Percentiles rank a stretch among this genome's conserved stretches.
phyloP scores from a whole-genome alignment of 257 asterid genomes.

The Lithospermum erythrorhizon region DNA sequence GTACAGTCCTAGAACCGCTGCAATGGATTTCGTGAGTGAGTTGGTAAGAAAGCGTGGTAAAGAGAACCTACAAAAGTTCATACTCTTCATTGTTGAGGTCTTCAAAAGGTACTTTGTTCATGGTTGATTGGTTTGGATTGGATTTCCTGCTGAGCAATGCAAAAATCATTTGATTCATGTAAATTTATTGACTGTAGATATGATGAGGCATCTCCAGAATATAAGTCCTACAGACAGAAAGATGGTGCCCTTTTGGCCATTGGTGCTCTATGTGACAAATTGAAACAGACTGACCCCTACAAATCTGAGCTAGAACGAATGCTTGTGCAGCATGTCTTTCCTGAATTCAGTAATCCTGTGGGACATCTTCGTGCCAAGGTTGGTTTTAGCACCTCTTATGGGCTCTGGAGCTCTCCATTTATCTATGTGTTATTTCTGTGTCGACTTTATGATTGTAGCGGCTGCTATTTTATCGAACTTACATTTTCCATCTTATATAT shows the following conservation, averaged over 20 bases:
- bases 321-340: conserved; percentile 94
- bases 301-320: conserved; percentile 84
- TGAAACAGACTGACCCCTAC: conserved; percentile 90
- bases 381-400: conserved; percentile 3
- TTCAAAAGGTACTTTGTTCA: conserved; percentile 54
- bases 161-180: not conserved
- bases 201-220: conserved; percentile 62
- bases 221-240: conserved; percentile 77
- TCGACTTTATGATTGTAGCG: too few relatives aligned
- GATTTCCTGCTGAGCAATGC: not conserved
- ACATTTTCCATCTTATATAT: too few relatives aligned
- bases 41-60: conserved; percentile 92
- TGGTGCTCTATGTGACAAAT: conserved; percentile 91
- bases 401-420: not conserved
- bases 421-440: too few relatives aligned
- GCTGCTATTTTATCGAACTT: too few relatives aligned
- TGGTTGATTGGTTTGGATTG: not conserved
- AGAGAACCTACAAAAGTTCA: conserved; percentile 90
- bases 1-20: conserved; percentile 97
- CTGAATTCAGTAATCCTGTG: conserved; percentile 77
- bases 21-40: conserved; percentile 99
- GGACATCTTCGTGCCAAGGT: conserved; percentile 99
- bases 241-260: conserved; percentile 98
- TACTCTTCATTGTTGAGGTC: conserved; percentile 71
- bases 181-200: conserved; percentile 34